Evolutionary conservation across 768 basidiomycete species (phyloP).

Genomic region (Galerina marginata): DNA sequence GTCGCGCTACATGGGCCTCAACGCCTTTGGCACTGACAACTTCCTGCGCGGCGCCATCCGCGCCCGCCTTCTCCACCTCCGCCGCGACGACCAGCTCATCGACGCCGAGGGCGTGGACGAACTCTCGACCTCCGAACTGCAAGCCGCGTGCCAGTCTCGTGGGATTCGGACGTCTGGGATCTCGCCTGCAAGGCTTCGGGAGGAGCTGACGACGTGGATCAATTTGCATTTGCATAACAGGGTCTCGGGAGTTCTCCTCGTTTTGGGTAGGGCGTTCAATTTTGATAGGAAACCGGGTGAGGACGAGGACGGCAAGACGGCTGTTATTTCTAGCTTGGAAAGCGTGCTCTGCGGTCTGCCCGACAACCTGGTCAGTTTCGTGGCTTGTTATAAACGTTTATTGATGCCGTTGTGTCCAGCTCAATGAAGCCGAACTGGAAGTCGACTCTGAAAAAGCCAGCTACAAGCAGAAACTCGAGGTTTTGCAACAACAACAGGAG

Average conservation of each 20-base stretch:
- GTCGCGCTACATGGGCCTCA: constrained; percentile 97
- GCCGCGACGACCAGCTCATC: constrained; percentile 94
- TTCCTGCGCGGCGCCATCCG: constrained; percentile 94
- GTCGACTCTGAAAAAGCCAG: constrained; percentile 93
- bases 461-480: constrained; percentile 98
- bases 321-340: constrained; percentile 82
- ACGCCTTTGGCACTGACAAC: constrained; percentile 99
- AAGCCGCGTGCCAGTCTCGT: constrained; percentile 91
- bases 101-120: constrained; percentile 88
- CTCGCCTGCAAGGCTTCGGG: constrained; percentile 85
- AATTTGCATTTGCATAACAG: constrained; percentile 87
- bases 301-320: constrained; percentile 83
- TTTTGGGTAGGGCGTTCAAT: constrained; percentile 94
- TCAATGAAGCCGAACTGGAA: constrained; percentile 96
- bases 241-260: constrained; percentile 91
- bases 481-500: constrained; percentile 97
- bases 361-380: constrained; percentile 81
- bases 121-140: constrained; percentile 89
- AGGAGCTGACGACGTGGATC: constrained; percentile 94
- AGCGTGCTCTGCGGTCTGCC: constrained; percentile 91
- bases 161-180: constrained; percentile 90
- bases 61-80: constrained; percentile 77
- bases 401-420: constrained; percentile 46
- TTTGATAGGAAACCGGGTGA: constrained; percentile 81
- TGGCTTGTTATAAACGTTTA: neutral